Evolutionary conservation across 257 asterid species (phyloP).

Genomic region (Leptodermis oblonga): DNA sequence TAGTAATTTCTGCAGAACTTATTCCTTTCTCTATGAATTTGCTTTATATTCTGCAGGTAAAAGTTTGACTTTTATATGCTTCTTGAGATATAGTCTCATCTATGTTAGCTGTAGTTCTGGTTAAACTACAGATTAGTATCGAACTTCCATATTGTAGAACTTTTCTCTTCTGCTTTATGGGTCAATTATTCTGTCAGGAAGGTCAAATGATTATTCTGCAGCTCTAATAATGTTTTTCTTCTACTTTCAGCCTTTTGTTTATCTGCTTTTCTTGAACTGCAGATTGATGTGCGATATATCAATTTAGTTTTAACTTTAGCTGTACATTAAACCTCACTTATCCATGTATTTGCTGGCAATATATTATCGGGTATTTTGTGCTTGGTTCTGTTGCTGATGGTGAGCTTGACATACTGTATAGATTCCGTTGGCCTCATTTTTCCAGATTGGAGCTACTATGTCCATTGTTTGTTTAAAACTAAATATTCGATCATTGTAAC

Average conservation of each 20-base stretch:
- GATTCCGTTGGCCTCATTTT: neutral
- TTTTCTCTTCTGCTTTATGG: neutral
- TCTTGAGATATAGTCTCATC: neutral
- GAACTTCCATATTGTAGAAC: neutral
- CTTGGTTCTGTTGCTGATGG: neutral
- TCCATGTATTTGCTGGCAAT: neutral
- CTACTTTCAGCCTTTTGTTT: neutral
- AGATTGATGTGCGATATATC: neutral
- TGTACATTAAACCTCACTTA: neutral
- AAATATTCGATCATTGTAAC: conserved; percentile 21
- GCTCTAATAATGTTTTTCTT: neutral
- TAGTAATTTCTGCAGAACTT: neutral
- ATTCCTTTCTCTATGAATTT: neutral
- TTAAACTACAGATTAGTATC: neutral
- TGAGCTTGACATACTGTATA: neutral
- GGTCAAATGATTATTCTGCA: neutral
- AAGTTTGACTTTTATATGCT: neutral
- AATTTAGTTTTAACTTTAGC: neutral
- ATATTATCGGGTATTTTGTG: neutral
- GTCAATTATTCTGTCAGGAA: neutral
- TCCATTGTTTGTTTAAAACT: conserved; percentile 8
- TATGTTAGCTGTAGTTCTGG: neutral
- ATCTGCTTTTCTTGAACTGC: neutral
- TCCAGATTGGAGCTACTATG: conserved; percentile 4
- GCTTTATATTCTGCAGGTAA: neutral